A percentile compares a stretch with the other conserved stretches of the same genome.
Evolutionary conservation across 139 green algal species (phyloP).

Genomic region (Raphidocelis subcapitata): DNA sequence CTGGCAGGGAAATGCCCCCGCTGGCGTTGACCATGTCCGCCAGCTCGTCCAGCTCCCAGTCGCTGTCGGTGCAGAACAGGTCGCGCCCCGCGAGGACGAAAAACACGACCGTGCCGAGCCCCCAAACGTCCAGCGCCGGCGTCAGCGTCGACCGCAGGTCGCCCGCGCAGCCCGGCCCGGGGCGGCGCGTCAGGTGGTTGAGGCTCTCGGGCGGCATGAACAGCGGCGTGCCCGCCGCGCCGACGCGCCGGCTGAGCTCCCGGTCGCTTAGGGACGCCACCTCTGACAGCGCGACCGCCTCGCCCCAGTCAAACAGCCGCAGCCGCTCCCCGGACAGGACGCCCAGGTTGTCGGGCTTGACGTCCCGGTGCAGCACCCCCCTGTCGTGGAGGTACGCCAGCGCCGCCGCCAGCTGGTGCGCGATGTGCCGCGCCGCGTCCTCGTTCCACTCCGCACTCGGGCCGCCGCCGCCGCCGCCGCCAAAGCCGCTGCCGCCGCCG

Average conservation of each 20-base stretch:
- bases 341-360: constrained; percentile 50
- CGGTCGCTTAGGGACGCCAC: background rate
- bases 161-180: background rate
- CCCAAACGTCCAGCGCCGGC: constrained; percentile 30
- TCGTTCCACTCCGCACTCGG: constrained; percentile 25
- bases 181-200: constrained; percentile 17
- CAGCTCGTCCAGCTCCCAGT: constrained; percentile 22
- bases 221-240: constrained; percentile 26
- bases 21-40: constrained; percentile 20
- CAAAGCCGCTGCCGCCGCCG: too few relatives aligned
- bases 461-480: too few relatives aligned
- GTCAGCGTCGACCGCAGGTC: constrained; percentile 13
- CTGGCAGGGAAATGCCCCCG: constrained; percentile 6
- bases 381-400: constrained; percentile 21
- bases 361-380: constrained; percentile 45
- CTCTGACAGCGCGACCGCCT: constrained; percentile 12
- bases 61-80: constrained; percentile 14
- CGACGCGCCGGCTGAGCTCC: constrained; percentile 18
- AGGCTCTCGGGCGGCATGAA: constrained; percentile 34
- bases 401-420: constrained; percentile 27
- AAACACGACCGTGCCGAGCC: constrained; percentile 25
- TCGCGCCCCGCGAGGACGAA: constrained; percentile 27
- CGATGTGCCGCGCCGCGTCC: constrained; percentile 20
- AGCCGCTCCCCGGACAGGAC: constrained; percentile 22
- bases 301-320: constrained; percentile 34